phyloP scores from a whole-genome alignment of 2,329 filamentous ascomycete species.

The Xylariaceae sp. region DNA sequence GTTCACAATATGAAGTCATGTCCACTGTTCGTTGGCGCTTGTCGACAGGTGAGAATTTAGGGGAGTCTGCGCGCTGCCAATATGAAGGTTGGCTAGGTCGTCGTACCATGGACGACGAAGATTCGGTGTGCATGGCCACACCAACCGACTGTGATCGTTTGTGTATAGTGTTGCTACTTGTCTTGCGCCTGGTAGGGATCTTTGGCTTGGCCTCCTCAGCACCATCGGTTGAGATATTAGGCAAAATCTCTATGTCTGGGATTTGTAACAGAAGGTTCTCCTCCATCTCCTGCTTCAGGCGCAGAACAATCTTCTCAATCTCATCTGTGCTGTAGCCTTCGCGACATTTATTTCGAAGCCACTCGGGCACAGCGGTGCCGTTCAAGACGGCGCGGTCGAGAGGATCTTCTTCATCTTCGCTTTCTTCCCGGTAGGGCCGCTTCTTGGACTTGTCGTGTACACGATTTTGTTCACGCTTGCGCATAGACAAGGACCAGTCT shows the following conservation, averaged over 20 bases:
- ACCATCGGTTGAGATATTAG: slow-evolving; percentile 54
- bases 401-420: slow-evolving; percentile 40
- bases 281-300: slow-evolving; percentile 53
- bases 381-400: slow-evolving; percentile 40
- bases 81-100: slow-evolving; percentile 37
- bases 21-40: slow-evolving; percentile 40
- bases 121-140: slow-evolving; percentile 31
- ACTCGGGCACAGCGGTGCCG: slow-evolving; percentile 46
- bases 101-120: slow-evolving; percentile 33
- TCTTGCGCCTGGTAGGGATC: slow-evolving; percentile 36
- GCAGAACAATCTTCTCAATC: slow-evolving; percentile 54
- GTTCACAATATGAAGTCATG: slow-evolving; percentile 28
- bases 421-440: slow-evolving; percentile 41
- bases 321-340: slow-evolving; percentile 54
- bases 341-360: slow-evolving; percentile 50
- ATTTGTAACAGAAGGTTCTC: slow-evolving; percentile 51
- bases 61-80: slow-evolving; percentile 26
- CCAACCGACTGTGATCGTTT: slow-evolving; percentile 46
- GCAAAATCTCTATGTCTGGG: slow-evolving; percentile 65
- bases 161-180: slow-evolving; percentile 30
- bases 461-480: slow-evolving; percentile 68
- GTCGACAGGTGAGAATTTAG: slow-evolving; percentile 30
- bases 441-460: slow-evolving; percentile 50
- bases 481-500: slow-evolving; percentile 66
- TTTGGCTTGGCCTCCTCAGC: slow-evolving; percentile 39